Conservation (phyloP, 495 filamentous ascomycete species). For the Evansstolkia leycettana region DNA sequence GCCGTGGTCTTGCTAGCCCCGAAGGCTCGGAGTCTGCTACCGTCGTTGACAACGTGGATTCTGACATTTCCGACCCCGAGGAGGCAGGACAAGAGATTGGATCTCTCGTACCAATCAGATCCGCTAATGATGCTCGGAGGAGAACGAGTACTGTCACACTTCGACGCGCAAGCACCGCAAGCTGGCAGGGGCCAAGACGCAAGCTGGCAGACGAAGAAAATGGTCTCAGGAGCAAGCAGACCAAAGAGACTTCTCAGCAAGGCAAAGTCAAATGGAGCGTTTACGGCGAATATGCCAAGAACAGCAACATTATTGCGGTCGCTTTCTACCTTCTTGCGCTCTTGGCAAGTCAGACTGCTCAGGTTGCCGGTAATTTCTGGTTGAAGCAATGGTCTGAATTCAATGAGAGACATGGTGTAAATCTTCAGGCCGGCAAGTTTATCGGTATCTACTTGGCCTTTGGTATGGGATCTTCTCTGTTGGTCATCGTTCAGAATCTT, state of each 20-base stretch:
- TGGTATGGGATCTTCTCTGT: constrained; percentile 72
- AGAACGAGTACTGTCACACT: constrained; percentile 63
- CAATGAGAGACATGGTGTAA: constrained; percentile 54
- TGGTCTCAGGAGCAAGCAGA: constrained; percentile 63
- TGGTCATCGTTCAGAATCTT: constrained; percentile 86
- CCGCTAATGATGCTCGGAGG: constrained; percentile 34
- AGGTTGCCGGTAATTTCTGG: constrained; percentile 79
- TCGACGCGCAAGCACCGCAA: constrained; percentile 81
- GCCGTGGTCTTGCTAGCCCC: constrained; percentile 33
- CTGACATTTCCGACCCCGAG: constrained; percentile 47
- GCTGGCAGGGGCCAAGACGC: constrained; percentile 73
- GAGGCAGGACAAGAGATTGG: constrained; percentile 58
- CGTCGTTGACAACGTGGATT: constrained; percentile 37
- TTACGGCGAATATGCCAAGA: constrained; percentile 82
- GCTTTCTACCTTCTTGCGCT: constrained; percentile 66
- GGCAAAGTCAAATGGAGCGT: constrained; percentile 97
- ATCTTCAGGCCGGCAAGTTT: constrained; percentile 72
- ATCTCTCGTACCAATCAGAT: constrained; percentile 59
- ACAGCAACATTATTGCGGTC: constrained; percentile 80
- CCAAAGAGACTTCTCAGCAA: constrained; percentile 77
- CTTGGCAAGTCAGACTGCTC: constrained; percentile 65
- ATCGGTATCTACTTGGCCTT: constrained; percentile 92
- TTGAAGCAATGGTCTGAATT: constrained; percentile 81
- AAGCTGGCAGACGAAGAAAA: constrained; percentile 79
- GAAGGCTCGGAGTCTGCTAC: constrained; percentile 42